Evolutionary conservation across 164 flowering plant genomes (phyloP), one percentile per base, ranked within the genome.

Genomic region (Macadamia integrifolia): DNA sequence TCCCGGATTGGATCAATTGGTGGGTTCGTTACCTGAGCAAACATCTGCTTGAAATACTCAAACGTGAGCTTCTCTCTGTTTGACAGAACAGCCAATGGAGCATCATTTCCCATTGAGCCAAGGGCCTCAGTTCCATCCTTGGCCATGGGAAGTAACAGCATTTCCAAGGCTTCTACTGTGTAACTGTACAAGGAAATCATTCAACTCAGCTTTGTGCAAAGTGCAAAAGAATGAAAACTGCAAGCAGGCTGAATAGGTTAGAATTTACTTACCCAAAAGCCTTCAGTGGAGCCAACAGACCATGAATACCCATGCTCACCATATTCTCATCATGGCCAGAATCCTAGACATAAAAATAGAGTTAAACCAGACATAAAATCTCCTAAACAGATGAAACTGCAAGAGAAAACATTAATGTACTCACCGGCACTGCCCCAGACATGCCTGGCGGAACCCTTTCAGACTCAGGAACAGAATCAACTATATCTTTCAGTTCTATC

Each of bases 31-130:
- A 89, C 94, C 77, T 89, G 94, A 68, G 94, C 94, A 82, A 89
- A 87, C 94, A 89, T 86, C 79, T 89, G 94, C 81, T 89, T 89
- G 79, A 89, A 89, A 72, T 89, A 89, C 75, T 89, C 90, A 73
- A 89, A 89, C 8, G 86, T 78, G 18, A 89, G 87, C 67, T 87
- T 89, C 71, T 87, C 91, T 60, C 91, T 79, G 73, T 86, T 74
- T 28, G 94, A 89, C 91, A 89, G 86, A 42, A 89, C 94, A 60
- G 94, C 94, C 78, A 89, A 76, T 18, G 94, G 94, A 64, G 91
- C 69, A 79, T 89, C 94, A 74, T 89, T 89, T 65, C 94, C 94
- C 94, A 89, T 89, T 12, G 94, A 89, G 61, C 94, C 94, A 72
- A 89, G 94, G 40, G 94, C 88, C 76, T 89, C 94, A 61, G 84